Conservation (phyloP, 2,329 filamentous ascomycete genomes). For the Ustulina deusta region DNA sequence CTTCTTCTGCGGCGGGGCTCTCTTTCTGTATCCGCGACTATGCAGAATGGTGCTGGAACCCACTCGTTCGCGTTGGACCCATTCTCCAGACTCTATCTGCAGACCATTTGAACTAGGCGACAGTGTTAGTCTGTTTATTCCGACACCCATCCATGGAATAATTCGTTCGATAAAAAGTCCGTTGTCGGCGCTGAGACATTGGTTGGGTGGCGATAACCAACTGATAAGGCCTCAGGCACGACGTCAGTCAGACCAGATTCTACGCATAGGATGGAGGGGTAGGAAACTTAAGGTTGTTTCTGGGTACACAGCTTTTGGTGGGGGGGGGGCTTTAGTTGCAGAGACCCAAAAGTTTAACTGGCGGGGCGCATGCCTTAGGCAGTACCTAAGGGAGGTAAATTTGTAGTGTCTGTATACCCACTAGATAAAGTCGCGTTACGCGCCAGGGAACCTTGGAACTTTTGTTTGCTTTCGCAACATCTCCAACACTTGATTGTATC, state of each 20-base stretch:
- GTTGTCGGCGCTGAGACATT: slow-evolving; percentile 30
- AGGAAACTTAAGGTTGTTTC: not conserved
- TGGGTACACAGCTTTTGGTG: not conserved
- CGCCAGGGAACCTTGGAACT: slow-evolving; percentile 10
- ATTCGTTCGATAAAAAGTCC: slow-evolving; percentile 15
- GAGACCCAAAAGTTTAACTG: slow-evolving; percentile 21
- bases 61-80: not conserved
- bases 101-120: not conserved
- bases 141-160: not conserved
- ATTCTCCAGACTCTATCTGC: not conserved
- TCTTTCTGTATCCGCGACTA: not conserved
- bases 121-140: not conserved
- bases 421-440: slow-evolving; percentile 35
- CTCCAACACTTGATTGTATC: slow-evolving; percentile 2
- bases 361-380: slow-evolving; percentile 21
- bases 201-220: slow-evolving; percentile 27
- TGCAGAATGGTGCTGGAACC: not conserved
- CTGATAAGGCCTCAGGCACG: slow-evolving; percentile 26
- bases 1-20: slow-evolving; percentile 24
- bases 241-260: slow-evolving; percentile 28
- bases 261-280: slow-evolving; percentile 29
- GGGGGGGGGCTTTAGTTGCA: slow-evolving; percentile 16
- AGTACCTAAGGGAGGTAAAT: not conserved
- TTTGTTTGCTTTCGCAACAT: slow-evolving; percentile 17
- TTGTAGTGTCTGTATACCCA: slow-evolving; percentile 18